Percentiles rank a stretch among this genome's conserved stretches.
Evolutionary conservation across 768 basidiomycete species (phyloP).

Genomic region (Pulveroboletus sp.): DNA sequence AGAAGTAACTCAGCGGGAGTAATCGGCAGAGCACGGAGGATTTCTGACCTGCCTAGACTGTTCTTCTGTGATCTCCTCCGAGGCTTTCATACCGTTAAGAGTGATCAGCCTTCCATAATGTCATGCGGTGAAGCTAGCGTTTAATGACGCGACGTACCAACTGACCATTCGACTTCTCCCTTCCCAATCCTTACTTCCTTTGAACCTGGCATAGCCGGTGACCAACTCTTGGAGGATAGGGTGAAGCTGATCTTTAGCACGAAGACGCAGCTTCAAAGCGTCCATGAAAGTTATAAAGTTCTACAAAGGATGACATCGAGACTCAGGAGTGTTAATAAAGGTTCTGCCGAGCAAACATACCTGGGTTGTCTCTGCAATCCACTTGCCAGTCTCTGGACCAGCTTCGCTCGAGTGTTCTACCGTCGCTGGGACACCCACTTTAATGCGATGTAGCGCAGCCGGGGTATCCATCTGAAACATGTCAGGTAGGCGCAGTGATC

Average conservation of each 20-base stretch:
- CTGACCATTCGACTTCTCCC: constrained; percentile 86
- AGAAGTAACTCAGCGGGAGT: not conserved
- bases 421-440: constrained; percentile 94
- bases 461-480: constrained; percentile 82
- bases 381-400: constrained; percentile 90
- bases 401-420: constrained; percentile 94
- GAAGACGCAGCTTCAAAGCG: constrained; percentile 84
- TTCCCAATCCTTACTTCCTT: constrained; percentile 95
- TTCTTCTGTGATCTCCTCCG: constrained; percentile 93
- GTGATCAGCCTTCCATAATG: constrained; percentile 75
- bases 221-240: constrained; percentile 95
- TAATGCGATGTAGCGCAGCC: constrained; percentile 85
- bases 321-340: not conserved
- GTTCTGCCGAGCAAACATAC: constrained; percentile 35
- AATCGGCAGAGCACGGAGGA: not conserved
- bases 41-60: constrained; percentile 80
- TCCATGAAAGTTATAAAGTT: constrained; percentile 99
- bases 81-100: constrained; percentile 94
- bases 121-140: not conserved
- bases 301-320: constrained; percentile 37
- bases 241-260: constrained; percentile 97
- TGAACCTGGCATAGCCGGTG: constrained; percentile 90
- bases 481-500: not conserved
- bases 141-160: constrained; percentile 64
- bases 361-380: constrained; percentile 98